Evolutionary conservation across 2,329 filamentous ascomycete species (phyloP), one percentile per base, ranked within the genome.

Genomic region (Corinectria fuckeliana): DNA sequence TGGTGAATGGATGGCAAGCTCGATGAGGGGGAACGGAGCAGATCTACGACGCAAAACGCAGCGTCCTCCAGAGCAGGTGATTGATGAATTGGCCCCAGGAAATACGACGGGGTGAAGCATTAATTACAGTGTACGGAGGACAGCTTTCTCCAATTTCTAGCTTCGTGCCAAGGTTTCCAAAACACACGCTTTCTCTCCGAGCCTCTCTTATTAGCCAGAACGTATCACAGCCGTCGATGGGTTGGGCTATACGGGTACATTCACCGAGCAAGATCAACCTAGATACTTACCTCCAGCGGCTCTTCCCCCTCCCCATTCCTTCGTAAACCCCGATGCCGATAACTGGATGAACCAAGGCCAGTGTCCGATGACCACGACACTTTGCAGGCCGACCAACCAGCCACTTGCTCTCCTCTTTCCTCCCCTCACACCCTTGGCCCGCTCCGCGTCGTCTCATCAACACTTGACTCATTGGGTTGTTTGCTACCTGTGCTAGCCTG

Each of bases 81-180:
- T 56, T 49, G 30, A 23, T 41, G 18, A 41, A 44, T 51, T 34
- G 28, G 36, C 18, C 10, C 48, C 48, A 49, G 49, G 41, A 38
- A 58, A 52, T 56, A 49, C 52, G 26, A 56, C 52, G 44, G 45
- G 18, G 44, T 30, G 44, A 49, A 56, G 45, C 52, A 48, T 18
- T 39, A 6, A 25, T n/a, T 42, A 39, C 28, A 32, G 4, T 9
- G 3, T 8, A 6, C 7, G 18, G 16, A 16, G 39, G 14, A 20
- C 11, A 32, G 20, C 52, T 49, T n/a, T 56, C 52, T 56, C 52
- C 52, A 56, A 56, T 36, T 56, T 23, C 39, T 56, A 49, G 44
- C 45, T 21, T 34, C 52, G 18, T 42, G 44, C 25, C 44, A 41
- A 21, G 26, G 25, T 10, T 14, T 44, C 23, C 10, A 21, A 26